A percentile compares a stretch with the other conserved stretches of the same genome.
phyloP scores from a whole-genome alignment of 306 rosid species.

The Quercus dentata region DNA sequence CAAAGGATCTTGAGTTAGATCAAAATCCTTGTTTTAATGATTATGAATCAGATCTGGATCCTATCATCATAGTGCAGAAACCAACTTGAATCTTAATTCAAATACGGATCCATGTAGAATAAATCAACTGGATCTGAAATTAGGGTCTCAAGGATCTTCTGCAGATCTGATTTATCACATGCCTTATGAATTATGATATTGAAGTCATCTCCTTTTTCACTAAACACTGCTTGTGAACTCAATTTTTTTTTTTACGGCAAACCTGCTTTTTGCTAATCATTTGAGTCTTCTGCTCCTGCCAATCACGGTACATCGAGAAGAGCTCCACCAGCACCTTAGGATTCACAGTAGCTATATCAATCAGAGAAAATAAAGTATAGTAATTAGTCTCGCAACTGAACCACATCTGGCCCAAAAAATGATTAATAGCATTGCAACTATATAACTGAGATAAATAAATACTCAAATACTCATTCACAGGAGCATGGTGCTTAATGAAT shows the following conservation, averaged over 20 bases:
- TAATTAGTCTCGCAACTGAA: slow-evolving; percentile 5
- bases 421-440: background rate
- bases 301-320: slow-evolving; percentile 75
- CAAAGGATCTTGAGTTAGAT: background rate
- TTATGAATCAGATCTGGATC: background rate
- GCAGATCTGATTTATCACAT: background rate
- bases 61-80: background rate
- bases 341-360: slow-evolving; percentile 57
- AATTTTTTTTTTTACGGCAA: background rate
- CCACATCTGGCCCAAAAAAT: background rate
- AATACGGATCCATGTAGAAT: background rate
- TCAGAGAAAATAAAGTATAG: slow-evolving; percentile 16
- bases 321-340: slow-evolving; percentile 82
- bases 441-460: background rate
- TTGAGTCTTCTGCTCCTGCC: slow-evolving; percentile 70
- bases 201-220: background rate
- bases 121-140: background rate
- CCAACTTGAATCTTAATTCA: background rate
- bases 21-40: background rate
- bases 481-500: background rate
- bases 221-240: slow-evolving; percentile 6
- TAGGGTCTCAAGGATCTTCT: background rate
- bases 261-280: slow-evolving; percentile 82
- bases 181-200: background rate
- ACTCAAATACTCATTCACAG: background rate